phyloP scores from a whole-genome alignment of 106 monocot genomes.

The Phalaenopsis aphrodite region DNA sequence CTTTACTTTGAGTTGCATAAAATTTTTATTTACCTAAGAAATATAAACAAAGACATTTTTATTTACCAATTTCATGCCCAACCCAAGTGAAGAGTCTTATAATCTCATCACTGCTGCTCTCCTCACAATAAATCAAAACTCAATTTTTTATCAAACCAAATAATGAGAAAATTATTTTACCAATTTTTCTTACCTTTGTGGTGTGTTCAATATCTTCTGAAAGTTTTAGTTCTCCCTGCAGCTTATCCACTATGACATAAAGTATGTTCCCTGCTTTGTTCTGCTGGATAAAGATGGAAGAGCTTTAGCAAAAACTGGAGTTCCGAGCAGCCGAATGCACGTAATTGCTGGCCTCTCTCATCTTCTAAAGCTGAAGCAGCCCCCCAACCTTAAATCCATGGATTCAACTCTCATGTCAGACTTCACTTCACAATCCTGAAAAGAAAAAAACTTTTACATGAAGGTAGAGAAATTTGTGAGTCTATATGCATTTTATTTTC shows the following conservation, averaged over 20 bases:
- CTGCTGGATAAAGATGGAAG: conserved; percentile 81
- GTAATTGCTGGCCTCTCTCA: conserved; percentile 88
- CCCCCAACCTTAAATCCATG: conserved; percentile 5
- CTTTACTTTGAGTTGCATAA: too few relatives aligned
- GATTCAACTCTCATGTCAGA: conserved; percentile 10
- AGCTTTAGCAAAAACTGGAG: conserved; percentile 83
- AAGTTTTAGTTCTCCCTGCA: conserved; percentile 16
- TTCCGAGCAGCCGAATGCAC: conserved; percentile 69
- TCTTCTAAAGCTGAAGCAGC: conserved; percentile 55
- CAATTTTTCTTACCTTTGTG: too few relatives aligned
- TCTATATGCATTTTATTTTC: too few relatives aligned
- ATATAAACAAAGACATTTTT: background rate
- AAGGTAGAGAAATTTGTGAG: too few relatives aligned
- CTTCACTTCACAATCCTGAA: background rate
- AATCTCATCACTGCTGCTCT: too few relatives aligned
- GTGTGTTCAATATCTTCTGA: too few relatives aligned
- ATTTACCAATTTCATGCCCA: background rate
- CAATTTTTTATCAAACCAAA: too few relatives aligned
- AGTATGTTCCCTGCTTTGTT: conserved; percentile 93
- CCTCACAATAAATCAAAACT: too few relatives aligned
- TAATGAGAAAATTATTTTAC: too few relatives aligned
- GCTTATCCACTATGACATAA: conserved; percentile 91
- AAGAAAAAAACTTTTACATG: background rate
- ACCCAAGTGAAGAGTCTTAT: background rate
- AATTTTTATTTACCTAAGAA: background rate